Evolutionary conservation across 352 stramenopile species (phyloP).

Genomic region (Phytophthora sojae): DNA sequence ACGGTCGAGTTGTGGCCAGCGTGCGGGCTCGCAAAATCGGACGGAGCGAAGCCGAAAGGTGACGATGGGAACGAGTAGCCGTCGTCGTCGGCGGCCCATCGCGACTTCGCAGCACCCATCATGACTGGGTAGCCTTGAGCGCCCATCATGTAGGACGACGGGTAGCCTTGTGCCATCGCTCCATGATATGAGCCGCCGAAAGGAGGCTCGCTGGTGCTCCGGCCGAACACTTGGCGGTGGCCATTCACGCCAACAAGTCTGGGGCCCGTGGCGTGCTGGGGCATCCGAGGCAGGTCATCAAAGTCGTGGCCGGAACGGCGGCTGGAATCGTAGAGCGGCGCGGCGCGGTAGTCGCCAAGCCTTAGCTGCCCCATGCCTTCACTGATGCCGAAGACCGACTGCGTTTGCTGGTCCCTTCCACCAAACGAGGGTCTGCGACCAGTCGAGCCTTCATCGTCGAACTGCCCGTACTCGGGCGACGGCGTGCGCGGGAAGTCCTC

Average conservation of each 20-base stretch:
- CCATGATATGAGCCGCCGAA: slow-evolving; percentile 35
- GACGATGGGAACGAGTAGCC: slow-evolving; percentile 31
- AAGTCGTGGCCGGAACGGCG: slow-evolving; percentile 24
- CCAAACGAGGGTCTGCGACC: slow-evolving; percentile 27
- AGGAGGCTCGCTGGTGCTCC: slow-evolving; percentile 39
- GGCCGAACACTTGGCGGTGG: slow-evolving; percentile 29
- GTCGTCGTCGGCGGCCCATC: slow-evolving; percentile 35
- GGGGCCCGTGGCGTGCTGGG: slow-evolving; percentile 15
- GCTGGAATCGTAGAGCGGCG: slow-evolving; percentile 21
- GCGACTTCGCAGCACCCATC: slow-evolving; percentile 31
- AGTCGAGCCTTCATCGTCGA: slow-evolving; percentile 25
- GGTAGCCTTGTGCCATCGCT: slow-evolving; percentile 34
- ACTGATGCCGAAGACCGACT: slow-evolving; percentile 30
- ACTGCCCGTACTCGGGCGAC: slow-evolving; percentile 63
- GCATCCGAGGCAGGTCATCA: slow-evolving; percentile 19
- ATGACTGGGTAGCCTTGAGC: slow-evolving; percentile 32
- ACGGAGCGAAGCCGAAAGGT: slow-evolving; percentile 33
- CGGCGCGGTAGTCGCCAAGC: slow-evolving; percentile 38
- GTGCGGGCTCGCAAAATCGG: slow-evolving; percentile 33
- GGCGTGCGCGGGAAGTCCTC: slow-evolving; percentile 82
- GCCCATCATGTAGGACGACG: slow-evolving; percentile 28
- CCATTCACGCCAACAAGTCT: slow-evolving; percentile 25
- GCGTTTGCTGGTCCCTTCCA: slow-evolving; percentile 22
- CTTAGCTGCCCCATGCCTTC: slow-evolving; percentile 42
- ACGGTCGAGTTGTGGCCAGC: slow-evolving; percentile 20